Evolutionary conservation across 2,329 filamentous ascomycete species (phyloP), one percentile per base, ranked within the genome.

Genomic region (Verruconis gallopava): DNA sequence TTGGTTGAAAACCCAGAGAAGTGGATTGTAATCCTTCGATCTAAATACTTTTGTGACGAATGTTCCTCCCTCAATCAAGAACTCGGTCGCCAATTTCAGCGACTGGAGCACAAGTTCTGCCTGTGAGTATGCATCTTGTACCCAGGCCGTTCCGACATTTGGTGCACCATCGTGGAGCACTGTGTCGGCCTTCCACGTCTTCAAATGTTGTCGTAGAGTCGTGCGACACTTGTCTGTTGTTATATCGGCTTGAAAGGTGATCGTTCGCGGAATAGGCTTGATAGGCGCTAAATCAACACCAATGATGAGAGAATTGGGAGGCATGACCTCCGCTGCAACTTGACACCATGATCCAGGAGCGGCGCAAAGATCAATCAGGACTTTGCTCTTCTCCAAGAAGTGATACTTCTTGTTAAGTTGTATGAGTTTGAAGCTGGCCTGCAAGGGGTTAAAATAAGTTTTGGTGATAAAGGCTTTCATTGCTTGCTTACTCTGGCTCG

Each of bases 31-130:
- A 58, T 98, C 89, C 58, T 95, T 96, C 22, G 85, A 93, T 48
- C 91, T 71, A 69, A 98, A 98, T 34, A 98, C 85, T 64, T 98
- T 98, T 43, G 89, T 96, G 35, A 96, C 88, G 50, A 96, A 96
- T 5, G 80, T 89, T 49, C 91, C 91, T 36, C 88, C 85, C 58
- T 89, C 81, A 14, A 77, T 72, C 44, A 98, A 65, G 52, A 98
- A 98, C 51, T 98, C 89, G 0, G 86, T 94, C 3, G 91, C 91
- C 44, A 98, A 68, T 61, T 93, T 94, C 71, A 98, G 72, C 5
- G 85, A 82, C 58, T 94, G 84, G 43, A 98, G 67, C 11, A 83
- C 85, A 40, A 98, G 69, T 64, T 96, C 89, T 45, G 89, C 91
- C 64, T 98, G 91, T 48, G 89, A 89, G 72, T 94, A 98, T 35